phyloP scores from a whole-genome alignment of 2,329 filamentous ascomycete genomes.

The Sporothrix inflata region DNA sequence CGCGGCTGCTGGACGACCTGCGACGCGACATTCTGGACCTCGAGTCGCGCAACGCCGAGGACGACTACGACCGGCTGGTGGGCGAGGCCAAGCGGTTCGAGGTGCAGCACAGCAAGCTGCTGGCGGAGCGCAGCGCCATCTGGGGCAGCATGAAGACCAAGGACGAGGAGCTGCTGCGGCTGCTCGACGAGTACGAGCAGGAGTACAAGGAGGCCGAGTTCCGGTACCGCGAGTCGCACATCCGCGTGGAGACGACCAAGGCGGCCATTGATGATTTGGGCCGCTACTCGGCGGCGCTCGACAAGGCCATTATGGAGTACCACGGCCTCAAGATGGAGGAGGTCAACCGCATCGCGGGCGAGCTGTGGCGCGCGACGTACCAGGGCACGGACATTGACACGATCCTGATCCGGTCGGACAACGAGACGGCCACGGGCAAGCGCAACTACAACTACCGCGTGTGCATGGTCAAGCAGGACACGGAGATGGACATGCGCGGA shows the following conservation, averaged over 20 bases:
- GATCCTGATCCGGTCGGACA: conserved; percentile 91
- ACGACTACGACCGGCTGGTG: conserved; percentile 76
- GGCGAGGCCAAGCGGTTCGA: conserved; percentile 70
- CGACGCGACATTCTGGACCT: conserved; percentile 72
- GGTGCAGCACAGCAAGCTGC: conserved; percentile 67
- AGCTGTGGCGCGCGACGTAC: conserved; percentile 97
- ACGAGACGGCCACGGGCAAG: conserved; percentile 61
- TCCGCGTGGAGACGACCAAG: conserved; percentile 88
- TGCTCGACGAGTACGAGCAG: conserved; percentile 78
- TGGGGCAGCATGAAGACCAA: conserved; percentile 82
- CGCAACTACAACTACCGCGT: conserved; percentile 96
- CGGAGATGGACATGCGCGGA: conserved; percentile 99
- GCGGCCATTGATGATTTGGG: conserved; percentile 89
- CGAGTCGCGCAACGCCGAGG: conserved; percentile 76
- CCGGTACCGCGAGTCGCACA: conserved; percentile 84
- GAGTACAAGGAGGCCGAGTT: conserved; percentile 82
- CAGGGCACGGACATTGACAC: conserved; percentile 97
- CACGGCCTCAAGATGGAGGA: conserved; percentile 98
- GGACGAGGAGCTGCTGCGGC: conserved; percentile 73
- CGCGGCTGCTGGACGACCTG: conserved; percentile 68
- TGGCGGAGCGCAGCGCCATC: conserved; percentile 73
- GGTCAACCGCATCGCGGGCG: conserved; percentile 90
- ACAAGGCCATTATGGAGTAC: conserved; percentile 97
- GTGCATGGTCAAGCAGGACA: conserved; percentile 95
- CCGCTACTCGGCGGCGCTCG: conserved; percentile 80